Evolutionary conservation across 257 asterid genomes (phyloP), one percentile per base, ranked within the genome.

Genomic region (Solanum chaucha): DNA sequence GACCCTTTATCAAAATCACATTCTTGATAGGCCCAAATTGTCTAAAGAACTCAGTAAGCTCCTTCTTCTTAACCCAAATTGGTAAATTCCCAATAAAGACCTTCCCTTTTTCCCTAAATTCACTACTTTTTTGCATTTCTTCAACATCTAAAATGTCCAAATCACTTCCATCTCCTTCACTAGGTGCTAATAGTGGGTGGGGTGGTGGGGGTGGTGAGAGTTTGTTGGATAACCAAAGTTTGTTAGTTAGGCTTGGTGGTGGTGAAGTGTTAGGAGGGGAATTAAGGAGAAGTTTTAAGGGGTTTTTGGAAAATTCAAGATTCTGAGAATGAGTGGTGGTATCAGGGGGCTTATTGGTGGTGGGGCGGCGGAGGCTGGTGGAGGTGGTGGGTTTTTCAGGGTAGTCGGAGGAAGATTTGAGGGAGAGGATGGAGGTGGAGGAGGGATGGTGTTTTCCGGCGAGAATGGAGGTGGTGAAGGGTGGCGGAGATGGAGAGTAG

Each of bases 71-170:
- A 44, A 95, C 89, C 99, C 99, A 93, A 22, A 92, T 87, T 7
- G 99, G 99, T 59, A 97, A 89, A 89, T 97, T 97, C 6, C 99
- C 99, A 82, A 97, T 96, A 87, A 97, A 97, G 35, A 97, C 93
- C 87, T 97, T 97, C 7, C 99, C 99, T 48, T 89, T 92, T 87
- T 97, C 98, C 90, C 97, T 92, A 80, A 91, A 92, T 71, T 90
- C 96, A 85, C 87, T 85, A 83, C 89, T 58, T 46, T 68, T 84
- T 34, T 36, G 30, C 46, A 87, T 85, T 84, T 87, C 94, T 19
- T 92, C 90, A 34, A 5, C 15, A 51, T 46, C 86, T 5, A 51
- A 38, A 61, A 2, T 65, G 36, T 85, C 89, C 84, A 91, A 74
- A 90, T 83, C 90, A 14, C 87, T 86, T 19, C 86, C 94, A 58